Evolutionary conservation across 495 filamentous ascomycete genomes (phyloP), one percentile per base, ranked within the genome.

Genomic region (Neurospora discreta): DNA sequence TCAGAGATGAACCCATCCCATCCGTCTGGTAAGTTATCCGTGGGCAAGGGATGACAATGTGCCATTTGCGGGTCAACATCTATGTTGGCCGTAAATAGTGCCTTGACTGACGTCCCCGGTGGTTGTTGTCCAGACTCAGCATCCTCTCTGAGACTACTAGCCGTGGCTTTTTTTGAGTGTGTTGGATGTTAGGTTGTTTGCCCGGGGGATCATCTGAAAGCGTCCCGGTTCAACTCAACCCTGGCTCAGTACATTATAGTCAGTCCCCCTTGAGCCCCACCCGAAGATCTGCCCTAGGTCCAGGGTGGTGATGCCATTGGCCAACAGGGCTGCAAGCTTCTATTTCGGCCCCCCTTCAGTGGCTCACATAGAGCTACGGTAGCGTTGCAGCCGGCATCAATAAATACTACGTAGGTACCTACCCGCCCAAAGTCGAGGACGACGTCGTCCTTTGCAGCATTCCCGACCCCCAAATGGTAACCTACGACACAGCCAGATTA

Each of bases 21-120:
- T n/a, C 71, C 41, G 42, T 33, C 67, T 42, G 38, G 13, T 41
- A 71, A 69, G 65, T 43, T n/a, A 71, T 69, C 33, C 69, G 71
- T 11, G 44, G 70, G 41, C 26, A 39, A 15, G 39, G n/a, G 23
- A 36, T 16, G 18, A 43, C 15, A n/a, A 2, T 36, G n/a, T 60
- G 23, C 30, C 39, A 39, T 11, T 23, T 20, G 7, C 13, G n/a
- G 52, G 70, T 58, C 38, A 20, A 23, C 33, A 36, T 65, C n/a
- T 36, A 46, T 13, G 33, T 65, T 39, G 11, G 43, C 42, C 67
- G 36, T 16, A 30, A 43, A 33, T 33, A 43, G 10, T 69, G 46
- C 68, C n/a, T 60, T 13, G 52, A 60, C 23, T 60, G 52, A 13
- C 52, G 16, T 26, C 26, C 52, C 52, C 18, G 52, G 52, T 65